Percentiles rank a stretch among this genome's conserved stretches.
phyloP scores from a whole-genome alignment of 495 filamentous ascomycete species.

The Talaromyces stipitatus region DNA sequence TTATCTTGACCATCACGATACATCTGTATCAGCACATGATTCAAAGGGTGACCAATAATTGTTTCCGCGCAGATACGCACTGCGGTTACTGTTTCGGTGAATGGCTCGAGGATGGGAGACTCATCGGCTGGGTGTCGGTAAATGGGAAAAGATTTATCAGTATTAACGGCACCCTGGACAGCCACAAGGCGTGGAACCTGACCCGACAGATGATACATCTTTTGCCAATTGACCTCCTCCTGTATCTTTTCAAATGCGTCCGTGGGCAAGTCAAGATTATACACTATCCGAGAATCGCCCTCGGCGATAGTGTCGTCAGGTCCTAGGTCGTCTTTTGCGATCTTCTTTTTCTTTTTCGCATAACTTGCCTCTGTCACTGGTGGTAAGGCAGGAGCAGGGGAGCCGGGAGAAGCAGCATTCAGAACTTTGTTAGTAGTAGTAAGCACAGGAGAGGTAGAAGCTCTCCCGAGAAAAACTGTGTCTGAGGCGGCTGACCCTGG shows the following conservation, averaged over 20 bases:
- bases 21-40: constrained; percentile 88
- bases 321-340: constrained; percentile 15
- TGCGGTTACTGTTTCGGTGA: constrained; percentile 60
- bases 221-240: constrained; percentile 78
- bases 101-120: constrained; percentile 67
- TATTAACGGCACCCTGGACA: constrained; percentile 66
- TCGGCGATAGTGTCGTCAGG: constrained; percentile 52
- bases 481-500: neutral
- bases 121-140: constrained; percentile 94
- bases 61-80: constrained; percentile 62
- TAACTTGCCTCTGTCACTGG: neutral
- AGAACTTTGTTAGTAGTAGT: neutral
- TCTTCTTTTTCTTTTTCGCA: constrained; percentile 3
- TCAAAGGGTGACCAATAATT: constrained; percentile 70
- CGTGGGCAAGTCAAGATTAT: constrained; percentile 52
- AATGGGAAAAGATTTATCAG: constrained; percentile 75
- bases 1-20: constrained; percentile 88
- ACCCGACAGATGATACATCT: constrained; percentile 86
- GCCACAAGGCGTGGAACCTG: constrained; percentile 92
- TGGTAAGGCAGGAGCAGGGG: neutral
- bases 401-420: constrained; percentile 4
- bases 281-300: constrained; percentile 72
- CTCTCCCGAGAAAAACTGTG: neutral
- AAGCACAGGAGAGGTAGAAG: constrained; percentile 1
- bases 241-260: constrained; percentile 62